Evolutionary conservation across 768 basidiomycete genomes (phyloP).

Genomic region (Lactifluus piperatus): DNA sequence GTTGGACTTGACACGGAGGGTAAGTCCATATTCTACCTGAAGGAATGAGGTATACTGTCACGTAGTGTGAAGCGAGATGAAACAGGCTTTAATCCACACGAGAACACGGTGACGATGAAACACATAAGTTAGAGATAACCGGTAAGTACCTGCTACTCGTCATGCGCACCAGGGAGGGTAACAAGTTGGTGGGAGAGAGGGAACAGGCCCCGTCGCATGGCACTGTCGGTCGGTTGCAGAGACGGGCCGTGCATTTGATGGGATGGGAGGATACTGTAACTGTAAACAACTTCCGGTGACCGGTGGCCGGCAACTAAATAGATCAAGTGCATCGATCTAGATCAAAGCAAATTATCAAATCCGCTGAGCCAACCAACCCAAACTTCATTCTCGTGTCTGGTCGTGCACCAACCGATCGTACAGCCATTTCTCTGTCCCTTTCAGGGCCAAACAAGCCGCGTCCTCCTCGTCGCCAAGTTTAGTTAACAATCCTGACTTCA

Average conservation of each 20-base stretch:
- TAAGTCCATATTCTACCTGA: too few relatives aligned
- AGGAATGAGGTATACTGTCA: slow-evolving; percentile 7
- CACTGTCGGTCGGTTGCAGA: not conserved
- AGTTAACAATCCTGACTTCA: not conserved
- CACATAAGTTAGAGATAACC: not conserved
- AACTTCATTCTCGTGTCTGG: too few relatives aligned
- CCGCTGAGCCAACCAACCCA: too few relatives aligned
- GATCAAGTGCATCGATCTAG: not conserved
- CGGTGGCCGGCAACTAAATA: slow-evolving; percentile 13
- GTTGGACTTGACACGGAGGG: slow-evolving; percentile 7
- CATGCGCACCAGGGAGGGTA: not conserved
- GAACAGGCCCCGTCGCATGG: not conserved
- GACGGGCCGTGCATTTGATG: slow-evolving; percentile 3
- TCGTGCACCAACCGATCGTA: too few relatives aligned
- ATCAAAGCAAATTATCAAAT: slow-evolving; percentile 1
- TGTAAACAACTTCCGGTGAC: not conserved
- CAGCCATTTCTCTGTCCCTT: not conserved
- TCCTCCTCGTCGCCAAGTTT: slow-evolving; percentile 8
- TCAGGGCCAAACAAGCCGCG: not conserved
- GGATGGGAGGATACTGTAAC: too few relatives aligned
- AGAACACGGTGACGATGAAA: slow-evolving; percentile 6
- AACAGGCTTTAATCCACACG: not conserved
- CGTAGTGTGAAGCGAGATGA: not conserved
- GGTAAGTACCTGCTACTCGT: not conserved
- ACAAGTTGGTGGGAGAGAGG: not conserved